phyloP scores from a whole-genome alignment of 306 rosid species.

The Castanea mollissima region DNA sequence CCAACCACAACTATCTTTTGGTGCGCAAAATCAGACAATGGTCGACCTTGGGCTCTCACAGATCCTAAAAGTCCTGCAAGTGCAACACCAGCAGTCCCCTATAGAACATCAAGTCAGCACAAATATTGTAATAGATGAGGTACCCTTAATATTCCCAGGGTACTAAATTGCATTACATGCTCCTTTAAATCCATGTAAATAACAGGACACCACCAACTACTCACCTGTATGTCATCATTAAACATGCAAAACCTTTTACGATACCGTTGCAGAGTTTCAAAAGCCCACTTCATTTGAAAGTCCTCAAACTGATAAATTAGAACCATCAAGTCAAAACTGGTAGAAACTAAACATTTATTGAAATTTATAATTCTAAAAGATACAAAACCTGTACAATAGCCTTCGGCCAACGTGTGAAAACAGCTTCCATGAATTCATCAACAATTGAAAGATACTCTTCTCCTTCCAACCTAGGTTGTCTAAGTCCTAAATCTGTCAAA shows the following conservation, averaged over 20 bases:
- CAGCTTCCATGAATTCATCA: slow-evolving; percentile 99
- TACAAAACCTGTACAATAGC: slow-evolving; percentile 81
- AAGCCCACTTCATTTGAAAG: slow-evolving; percentile 99
- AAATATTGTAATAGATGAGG: not conserved
- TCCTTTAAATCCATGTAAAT: slow-evolving; percentile 11
- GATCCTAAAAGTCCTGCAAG: slow-evolving; percentile 96
- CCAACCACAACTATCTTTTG: slow-evolving; percentile 98
- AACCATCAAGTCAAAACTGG: slow-evolving; percentile 31
- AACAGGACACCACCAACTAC: slow-evolving; percentile 23
- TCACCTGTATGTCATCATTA: slow-evolving; percentile 98
- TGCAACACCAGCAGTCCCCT: slow-evolving; percentile 99
- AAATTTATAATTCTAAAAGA: slow-evolving; percentile 25
- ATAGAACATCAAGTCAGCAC: slow-evolving; percentile 33
- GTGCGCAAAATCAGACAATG: slow-evolving; percentile 70
- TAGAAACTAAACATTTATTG: slow-evolving; percentile 12
- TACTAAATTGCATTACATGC: not conserved
- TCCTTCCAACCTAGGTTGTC: slow-evolving; percentile 98
- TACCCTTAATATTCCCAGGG: not conserved
- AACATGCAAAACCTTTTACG: slow-evolving; percentile 93
- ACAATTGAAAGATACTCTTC: slow-evolving; percentile 89
- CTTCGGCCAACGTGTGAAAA: slow-evolving; percentile 94
- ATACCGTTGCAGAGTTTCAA: slow-evolving; percentile 90
- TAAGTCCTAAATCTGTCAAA: slow-evolving; percentile 90
- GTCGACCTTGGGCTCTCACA: slow-evolving; percentile 95
- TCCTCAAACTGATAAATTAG: slow-evolving; percentile 80